phyloP scores from a whole-genome alignment of 768 basidiomycete species.

The Postia placenta region DNA sequence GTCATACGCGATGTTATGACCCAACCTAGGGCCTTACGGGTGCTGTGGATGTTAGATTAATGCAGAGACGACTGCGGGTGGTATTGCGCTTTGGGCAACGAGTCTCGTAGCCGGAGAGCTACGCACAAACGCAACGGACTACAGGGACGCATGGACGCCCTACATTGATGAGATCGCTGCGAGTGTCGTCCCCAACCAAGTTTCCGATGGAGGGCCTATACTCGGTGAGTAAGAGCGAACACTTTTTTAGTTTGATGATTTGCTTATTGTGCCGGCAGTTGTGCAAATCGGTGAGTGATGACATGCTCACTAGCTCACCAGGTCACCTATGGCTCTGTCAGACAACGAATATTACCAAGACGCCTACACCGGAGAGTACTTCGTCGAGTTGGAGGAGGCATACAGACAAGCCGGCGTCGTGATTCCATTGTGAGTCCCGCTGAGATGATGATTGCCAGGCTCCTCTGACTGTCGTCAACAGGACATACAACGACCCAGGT shows the following conservation, averaged over 20 bases:
- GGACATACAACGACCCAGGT: slow-evolving; percentile 25
- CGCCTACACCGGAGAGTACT: slow-evolving; percentile 23
- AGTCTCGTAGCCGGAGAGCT: slow-evolving; percentile 57
- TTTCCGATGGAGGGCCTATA: slow-evolving; percentile 67
- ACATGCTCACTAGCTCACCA: too few relatives aligned
- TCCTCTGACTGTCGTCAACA: background rate
- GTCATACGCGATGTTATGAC: background rate
- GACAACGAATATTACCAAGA: slow-evolving; percentile 74
- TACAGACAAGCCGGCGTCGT: slow-evolving; percentile 35
- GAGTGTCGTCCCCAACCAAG: slow-evolving; percentile 57
- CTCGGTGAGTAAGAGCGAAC: slow-evolving; percentile 41
- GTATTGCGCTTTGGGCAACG: slow-evolving; percentile 66
- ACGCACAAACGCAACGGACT: slow-evolving; percentile 72
- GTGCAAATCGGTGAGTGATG: slow-evolving; percentile 47
- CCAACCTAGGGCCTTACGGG: too few relatives aligned
- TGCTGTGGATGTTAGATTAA: slow-evolving; percentile 74
- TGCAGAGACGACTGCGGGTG: slow-evolving; percentile 77
- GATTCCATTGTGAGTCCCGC: slow-evolving; percentile 9
- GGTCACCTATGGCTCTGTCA: too few relatives aligned
- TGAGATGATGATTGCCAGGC: background rate
- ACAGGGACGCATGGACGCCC: slow-evolving; percentile 60
- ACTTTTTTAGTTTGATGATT: background rate
- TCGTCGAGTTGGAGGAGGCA: slow-evolving; percentile 17
- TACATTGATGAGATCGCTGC: slow-evolving; percentile 66
- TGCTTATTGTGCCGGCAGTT: slow-evolving; percentile 26